Base-by-base conservation (phyloP, 257 asterid genomes). In the Solanum arcanum region DNA sequence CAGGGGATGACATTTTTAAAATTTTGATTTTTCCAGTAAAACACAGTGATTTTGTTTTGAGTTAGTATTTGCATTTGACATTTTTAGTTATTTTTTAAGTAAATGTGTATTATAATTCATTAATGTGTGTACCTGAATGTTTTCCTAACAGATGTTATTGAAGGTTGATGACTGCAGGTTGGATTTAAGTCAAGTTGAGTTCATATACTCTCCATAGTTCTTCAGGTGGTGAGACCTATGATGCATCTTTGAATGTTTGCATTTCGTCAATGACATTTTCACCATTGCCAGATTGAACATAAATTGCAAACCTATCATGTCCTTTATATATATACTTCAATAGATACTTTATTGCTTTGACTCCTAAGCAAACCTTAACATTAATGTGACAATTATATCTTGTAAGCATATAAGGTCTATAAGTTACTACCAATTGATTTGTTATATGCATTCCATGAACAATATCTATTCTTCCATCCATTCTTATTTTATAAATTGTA, bases 351-450 rank as follows among this genome's bases (percentile, higher is more conserved):
- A 62, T 87, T 35, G 31, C 15, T 25, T 62, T 60, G 1, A 62
- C 70, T 9, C 69, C 7, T n/a, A 15, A 23, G 31, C 15, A n/a
- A 2, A 25, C 70, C 31, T 10, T 31, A 9, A n/a, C 7, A 23
- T n/a, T 62, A 3, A 62, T 62, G 9, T 62, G 70, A 12, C 7
- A 62, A 25, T 62, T 62, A 5, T 62, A 62, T n/a, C 70, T 23
- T 12, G 5, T 62, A 2, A 62, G 12, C 9, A 62, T 3, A 62
- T 62, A 62, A 3, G 31, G 7, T 14, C 85, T 74, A 2, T 49
- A 14, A 49, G 88, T 84, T 1, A 76, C 74, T 1, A 88, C 80
- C 90, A 90, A 90, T 1, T 60, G 21, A 5, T 89, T 90, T 16
- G 9, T 7, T 23, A 52, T 52, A 52, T 16, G 18, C 23, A 52